A percentile compares a stretch with the other conserved stretches of the same genome.
Evolutionary conservation across 2,329 filamentous ascomycete species (phyloP).

Genomic region (Aspergillus awamori): DNA sequence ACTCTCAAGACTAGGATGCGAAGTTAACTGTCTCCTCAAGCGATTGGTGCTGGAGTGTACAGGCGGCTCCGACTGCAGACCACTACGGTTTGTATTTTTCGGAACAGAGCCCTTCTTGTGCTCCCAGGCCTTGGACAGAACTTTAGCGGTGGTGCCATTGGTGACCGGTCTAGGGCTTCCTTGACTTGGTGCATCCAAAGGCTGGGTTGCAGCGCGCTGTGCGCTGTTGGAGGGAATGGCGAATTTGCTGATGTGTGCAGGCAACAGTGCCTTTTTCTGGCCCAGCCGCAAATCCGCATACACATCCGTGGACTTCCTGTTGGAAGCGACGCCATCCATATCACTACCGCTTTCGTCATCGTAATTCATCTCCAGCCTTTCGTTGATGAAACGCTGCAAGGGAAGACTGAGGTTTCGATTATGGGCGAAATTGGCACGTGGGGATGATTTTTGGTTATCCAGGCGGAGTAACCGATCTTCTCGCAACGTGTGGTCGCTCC

Average conservation of each 20-base stretch:
- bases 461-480: conserved; percentile 35
- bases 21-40: conserved; percentile 33
- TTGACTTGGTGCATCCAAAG: conserved; percentile 19
- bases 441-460: conserved; percentile 28
- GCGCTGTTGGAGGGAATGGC: conserved; percentile 13
- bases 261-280: conserved; percentile 4
- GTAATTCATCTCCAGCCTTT: conserved; percentile 35
- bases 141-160: neutral
- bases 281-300: conserved; percentile 26
- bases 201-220: conserved; percentile 14
- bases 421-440: conserved; percentile 29
- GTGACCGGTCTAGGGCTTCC: conserved; percentile 19
- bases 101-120: conserved; percentile 21
- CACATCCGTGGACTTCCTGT: conserved; percentile 24
- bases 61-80: conserved; percentile 21
- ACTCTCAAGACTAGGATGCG: conserved; percentile 38
- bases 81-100: conserved; percentile 22
- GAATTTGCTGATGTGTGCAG: conserved; percentile 20
- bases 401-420: conserved; percentile 40
- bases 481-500: conserved; percentile 33
- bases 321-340: conserved; percentile 10
- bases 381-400: conserved; percentile 45
- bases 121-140: conserved; percentile 18
- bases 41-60: conserved; percentile 28
- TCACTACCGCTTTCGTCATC: conserved; percentile 22